Evolutionary conservation across 2,329 filamentous ascomycete species (phyloP).

Genomic region (Orbilia quercus): DNA sequence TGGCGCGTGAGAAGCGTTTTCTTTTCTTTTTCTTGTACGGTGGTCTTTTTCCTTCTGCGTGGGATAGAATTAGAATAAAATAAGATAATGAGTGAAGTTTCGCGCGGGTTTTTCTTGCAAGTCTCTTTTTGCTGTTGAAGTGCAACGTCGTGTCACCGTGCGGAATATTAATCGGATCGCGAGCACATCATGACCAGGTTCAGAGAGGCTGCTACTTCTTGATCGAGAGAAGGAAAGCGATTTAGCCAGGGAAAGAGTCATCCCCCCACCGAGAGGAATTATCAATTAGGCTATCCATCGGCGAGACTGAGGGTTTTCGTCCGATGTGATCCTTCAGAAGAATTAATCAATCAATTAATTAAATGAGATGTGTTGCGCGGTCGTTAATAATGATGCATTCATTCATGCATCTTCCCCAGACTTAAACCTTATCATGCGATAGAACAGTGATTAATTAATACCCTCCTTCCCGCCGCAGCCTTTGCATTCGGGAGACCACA

Average conservation of each 20-base stretch:
- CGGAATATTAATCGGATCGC: constrained; percentile 17
- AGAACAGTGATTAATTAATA: constrained; percentile 45
- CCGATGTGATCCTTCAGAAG: constrained; percentile 9
- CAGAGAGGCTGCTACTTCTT: constrained; percentile 19
- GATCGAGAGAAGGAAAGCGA: background rate
- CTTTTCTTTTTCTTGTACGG: constrained; percentile 35
- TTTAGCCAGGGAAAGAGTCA: constrained; percentile 36
- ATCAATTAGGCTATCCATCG: constrained; percentile 26
- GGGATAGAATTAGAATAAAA: background rate
- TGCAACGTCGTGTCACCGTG: constrained; percentile 35
- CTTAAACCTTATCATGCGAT: constrained; percentile 51
- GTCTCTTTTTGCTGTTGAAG: background rate
- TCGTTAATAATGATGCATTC: constrained; percentile 50
- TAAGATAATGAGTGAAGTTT: background rate
- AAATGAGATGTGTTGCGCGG: constrained; percentile 46
- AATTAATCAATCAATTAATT: too few species aligned
- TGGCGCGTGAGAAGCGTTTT: constrained; percentile 33
- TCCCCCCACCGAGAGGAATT: constrained; percentile 3
- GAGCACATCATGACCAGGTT: constrained; percentile 10
- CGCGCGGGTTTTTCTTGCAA: background rate
- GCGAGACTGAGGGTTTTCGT: background rate
- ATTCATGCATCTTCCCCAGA: constrained; percentile 48
- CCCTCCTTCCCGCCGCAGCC: constrained; percentile 24
- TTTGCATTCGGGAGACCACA: background rate
- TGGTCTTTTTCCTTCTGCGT: constrained; percentile 1